These are phyloP conservation scores for Heliamphora exappendiculata DNA, from an alignment of 148 eudicot species.

Conservation along the genomic window DNA sequence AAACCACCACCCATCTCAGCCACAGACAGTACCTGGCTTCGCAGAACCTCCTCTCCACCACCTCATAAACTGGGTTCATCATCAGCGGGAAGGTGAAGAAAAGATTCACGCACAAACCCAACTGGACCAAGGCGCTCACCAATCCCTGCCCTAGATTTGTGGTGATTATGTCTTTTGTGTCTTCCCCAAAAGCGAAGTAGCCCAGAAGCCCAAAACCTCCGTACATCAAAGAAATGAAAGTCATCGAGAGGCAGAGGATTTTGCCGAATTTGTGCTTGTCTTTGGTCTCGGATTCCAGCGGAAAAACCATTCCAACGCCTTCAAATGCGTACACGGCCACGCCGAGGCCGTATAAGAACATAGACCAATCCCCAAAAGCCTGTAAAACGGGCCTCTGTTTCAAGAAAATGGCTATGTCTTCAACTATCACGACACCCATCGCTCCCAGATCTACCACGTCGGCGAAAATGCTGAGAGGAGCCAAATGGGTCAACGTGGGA, in stretches of 20 bases:
- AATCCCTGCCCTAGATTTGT: slow-evolving; percentile 54
- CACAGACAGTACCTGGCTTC: slow-evolving; percentile 41
- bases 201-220: slow-evolving; percentile 56
- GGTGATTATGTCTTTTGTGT: slow-evolving; percentile 58
- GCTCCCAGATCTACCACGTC: slow-evolving; percentile 58
- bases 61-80: slow-evolving; percentile 77
- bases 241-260: slow-evolving; percentile 47
- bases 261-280: slow-evolving; percentile 46
- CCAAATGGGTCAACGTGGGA: slow-evolving; percentile 61
- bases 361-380: slow-evolving; percentile 42
- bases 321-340: slow-evolving; percentile 65
- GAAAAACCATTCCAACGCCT: slow-evolving; percentile 66
- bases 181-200: slow-evolving; percentile 55
- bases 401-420: slow-evolving; percentile 31
- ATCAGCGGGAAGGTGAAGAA: slow-evolving; percentile 61
- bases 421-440: slow-evolving; percentile 56
- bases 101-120: slow-evolving; percentile 53
- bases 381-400: slow-evolving; percentile 26
- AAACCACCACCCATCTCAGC: slow-evolving; percentile 50
- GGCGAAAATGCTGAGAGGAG: slow-evolving; percentile 66
- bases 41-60: slow-evolving; percentile 43
- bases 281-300: slow-evolving; percentile 43
- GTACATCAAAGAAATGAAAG: slow-evolving; percentile 40
- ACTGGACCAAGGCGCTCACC: slow-evolving; percentile 44
- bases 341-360: slow-evolving; percentile 48